These are phyloP conservation scores for Ogataea hybrid DNA, from an alignment of 1,139 yeast species.

Conservation along the genomic window DNA sequence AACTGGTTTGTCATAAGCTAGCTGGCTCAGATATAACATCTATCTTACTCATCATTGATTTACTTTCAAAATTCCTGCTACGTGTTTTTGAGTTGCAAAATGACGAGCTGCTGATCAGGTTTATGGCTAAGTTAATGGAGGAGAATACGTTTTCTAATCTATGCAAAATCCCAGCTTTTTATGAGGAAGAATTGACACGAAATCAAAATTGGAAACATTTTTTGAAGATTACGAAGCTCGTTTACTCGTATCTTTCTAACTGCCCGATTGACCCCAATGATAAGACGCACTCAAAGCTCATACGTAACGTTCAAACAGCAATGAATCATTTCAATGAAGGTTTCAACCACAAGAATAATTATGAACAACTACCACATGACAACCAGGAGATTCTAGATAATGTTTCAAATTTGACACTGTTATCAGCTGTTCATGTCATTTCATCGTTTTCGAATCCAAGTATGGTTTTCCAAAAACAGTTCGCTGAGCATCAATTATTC, in stretches of 20 bases:
- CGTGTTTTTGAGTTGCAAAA: slow-evolving; percentile 39
- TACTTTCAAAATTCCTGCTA: slow-evolving; percentile 45
- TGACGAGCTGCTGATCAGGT: slow-evolving; percentile 24
- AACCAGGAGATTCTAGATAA: neutral
- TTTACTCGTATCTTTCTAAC: no score
- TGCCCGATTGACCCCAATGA: no score
- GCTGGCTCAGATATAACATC: slow-evolving; percentile 39
- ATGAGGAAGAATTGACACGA: no score
- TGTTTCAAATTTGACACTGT: slow-evolving; percentile 12
- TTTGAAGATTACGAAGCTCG: no score
- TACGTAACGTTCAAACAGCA: no score
- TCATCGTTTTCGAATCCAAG: slow-evolving; percentile 54
- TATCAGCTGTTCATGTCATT: slow-evolving; percentile 43
- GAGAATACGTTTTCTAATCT: no score
- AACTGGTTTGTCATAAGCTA: slow-evolving; percentile 5
- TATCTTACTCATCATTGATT: slow-evolving; percentile 44
- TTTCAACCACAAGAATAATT: no score
- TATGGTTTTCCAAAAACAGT: slow-evolving; percentile 54
- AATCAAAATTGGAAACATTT: no score
- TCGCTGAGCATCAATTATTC: slow-evolving; percentile 56
- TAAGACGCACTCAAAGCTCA: no score
- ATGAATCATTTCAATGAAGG: no score
- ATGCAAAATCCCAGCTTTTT: no score
- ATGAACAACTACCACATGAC: no score
- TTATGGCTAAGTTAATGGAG: slow-evolving; percentile 22